These are phyloP conservation scores for Colletotrichum sp. DNA, from an alignment of 2,329 filamentous ascomycete species.

Conservation along the genomic window DNA sequence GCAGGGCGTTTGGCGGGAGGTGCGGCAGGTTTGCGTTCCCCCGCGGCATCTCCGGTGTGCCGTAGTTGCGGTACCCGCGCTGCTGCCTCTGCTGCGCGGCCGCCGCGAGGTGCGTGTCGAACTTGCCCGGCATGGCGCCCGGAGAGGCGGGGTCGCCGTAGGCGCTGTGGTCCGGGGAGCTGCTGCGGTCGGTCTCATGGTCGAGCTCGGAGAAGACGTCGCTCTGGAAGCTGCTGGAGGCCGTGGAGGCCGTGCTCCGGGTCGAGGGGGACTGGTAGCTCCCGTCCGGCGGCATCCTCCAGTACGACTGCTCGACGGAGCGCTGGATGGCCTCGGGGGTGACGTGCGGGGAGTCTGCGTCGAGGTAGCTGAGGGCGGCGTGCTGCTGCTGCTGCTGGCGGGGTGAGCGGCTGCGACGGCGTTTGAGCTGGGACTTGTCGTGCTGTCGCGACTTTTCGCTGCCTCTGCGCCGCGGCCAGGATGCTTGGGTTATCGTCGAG, in stretches of 20 bases:
- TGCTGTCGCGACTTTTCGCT: slow-evolving; percentile 8
- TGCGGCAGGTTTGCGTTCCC: slow-evolving; percentile 41
- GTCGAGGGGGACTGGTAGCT: slow-evolving; percentile 31
- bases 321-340: slow-evolving; percentile 37
- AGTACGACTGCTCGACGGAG: slow-evolving; percentile 32
- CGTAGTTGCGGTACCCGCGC: slow-evolving; percentile 34
- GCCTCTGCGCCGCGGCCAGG: slow-evolving; percentile 22
- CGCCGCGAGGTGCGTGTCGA: slow-evolving; percentile 4
- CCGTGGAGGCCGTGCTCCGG: slow-evolving; percentile 43
- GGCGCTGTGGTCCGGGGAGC: slow-evolving; percentile 46
- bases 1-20: slow-evolving; percentile 38
- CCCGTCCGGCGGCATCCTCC: slow-evolving; percentile 26
- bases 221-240: slow-evolving; percentile 60
- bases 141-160: slow-evolving; percentile 28
- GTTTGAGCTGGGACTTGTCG: slow-evolving; percentile 24
- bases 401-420: slow-evolving; percentile 13
- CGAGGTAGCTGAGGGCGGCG: slow-evolving; percentile 58
- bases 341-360: slow-evolving; percentile 59
- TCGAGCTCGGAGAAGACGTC: slow-evolving; percentile 41
- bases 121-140: neutral
- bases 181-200: slow-evolving; percentile 48
- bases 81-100: neutral
- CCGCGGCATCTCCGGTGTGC: slow-evolving; percentile 47
- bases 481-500: slow-evolving; percentile 43
- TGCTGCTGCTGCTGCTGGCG: neutral